A percentile compares a stretch with the other conserved stretches of the same genome.
Evolutionary conservation across 1,284 basidiomycete species (phyloP).

Genomic region (Pholiota adiposa): DNA sequence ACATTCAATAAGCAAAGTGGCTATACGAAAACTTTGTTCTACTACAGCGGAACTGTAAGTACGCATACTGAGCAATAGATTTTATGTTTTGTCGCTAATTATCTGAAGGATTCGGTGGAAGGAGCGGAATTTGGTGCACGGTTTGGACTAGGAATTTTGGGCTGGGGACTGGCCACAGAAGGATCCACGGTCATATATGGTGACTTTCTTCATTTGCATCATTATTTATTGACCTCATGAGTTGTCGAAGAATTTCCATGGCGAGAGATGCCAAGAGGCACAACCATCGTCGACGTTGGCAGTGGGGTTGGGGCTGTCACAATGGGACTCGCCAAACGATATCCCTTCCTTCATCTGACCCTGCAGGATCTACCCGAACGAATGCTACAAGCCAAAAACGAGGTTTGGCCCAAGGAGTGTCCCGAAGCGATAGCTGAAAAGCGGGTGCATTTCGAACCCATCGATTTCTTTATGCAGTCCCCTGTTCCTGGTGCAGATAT

Average conservation of each 20-base stretch:
- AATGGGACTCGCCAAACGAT: conserved; percentile 42
- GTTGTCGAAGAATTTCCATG: conserved; percentile 48
- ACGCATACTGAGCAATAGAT: background rate
- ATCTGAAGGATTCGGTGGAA: conserved; percentile 4
- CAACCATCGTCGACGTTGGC: conserved; percentile 53
- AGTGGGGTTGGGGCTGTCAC: conserved; percentile 49
- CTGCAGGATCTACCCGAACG: conserved; percentile 50
- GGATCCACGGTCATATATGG: conserved; percentile 23
- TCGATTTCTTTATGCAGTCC: conserved; percentile 51
- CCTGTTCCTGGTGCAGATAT: conserved; percentile 46
- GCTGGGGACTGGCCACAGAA: conserved; percentile 28
- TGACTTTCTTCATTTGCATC: conserved; percentile 6
- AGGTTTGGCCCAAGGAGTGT: conserved; percentile 36
- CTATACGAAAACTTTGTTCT: conserved; percentile 18
- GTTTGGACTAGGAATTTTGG: conserved; percentile 33
- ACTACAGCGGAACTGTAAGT: conserved; percentile 18
- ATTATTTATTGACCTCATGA: background rate
- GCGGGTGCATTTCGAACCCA: conserved; percentile 39
- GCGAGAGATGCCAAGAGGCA: conserved; percentile 36
- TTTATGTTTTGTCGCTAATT: background rate
- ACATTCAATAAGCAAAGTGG: conserved; percentile 23
- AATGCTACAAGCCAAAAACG: conserved; percentile 37
- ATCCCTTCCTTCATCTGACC: conserved; percentile 45
- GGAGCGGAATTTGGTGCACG: conserved; percentile 22
- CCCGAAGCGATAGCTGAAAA: conserved; percentile 37